Evolutionary conservation across 768 basidiomycete genomes (phyloP), one percentile per base, ranked within the genome.

Genomic region (Artomyces pyxidatus): DNA sequence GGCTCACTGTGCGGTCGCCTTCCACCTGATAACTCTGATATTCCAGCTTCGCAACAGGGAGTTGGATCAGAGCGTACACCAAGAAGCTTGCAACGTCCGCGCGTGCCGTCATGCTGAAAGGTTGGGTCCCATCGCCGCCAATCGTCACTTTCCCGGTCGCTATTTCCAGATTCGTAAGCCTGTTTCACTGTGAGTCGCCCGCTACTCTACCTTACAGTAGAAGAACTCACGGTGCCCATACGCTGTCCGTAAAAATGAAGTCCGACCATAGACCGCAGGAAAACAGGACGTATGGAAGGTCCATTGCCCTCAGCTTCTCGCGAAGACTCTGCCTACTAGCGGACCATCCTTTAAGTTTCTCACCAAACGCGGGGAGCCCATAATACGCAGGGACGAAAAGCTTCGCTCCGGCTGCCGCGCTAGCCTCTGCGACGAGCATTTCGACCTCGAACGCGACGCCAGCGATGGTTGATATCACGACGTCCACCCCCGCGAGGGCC

Each of bases 331-430:
- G n/a, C 19, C 30, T 46, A 47, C n/a, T n/a, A n/a, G n/a, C n/a
- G n/a, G n/a, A n/a, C n/a, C n/a, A n/a, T n/a, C 23, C 49, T 27
- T 3, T 11, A 7, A 10, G 46, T 51, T 8, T 48, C 48, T n/a
- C n/a, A n/a, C n/a, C n/a, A n/a, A n/a, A n/a, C 6, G 52, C 49
- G 3, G 56, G 43, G 23, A 45, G 50, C 6, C 60, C 60, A 23
- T 58, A 63, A 47, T 63, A 61, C 42, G 54, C 49, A 4, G 50
- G 50, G 8, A 41, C 50, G 38, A 51, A 51, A 5, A 51, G 10
- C 14, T 28, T 9, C 19, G 47, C 38, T 14, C 50, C 50, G 3
- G 50, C 50, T 14, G 16, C 28, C 38, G 46, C 47, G 5, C 45
- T 38, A 17, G 50, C 50, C 7, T 21, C 16, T 10, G 45, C 50